Evolutionary conservation across 2,329 filamentous ascomycete species (phyloP), one percentile per base, ranked within the genome.

Genomic region (Colletotrichum gigasporum): DNA sequence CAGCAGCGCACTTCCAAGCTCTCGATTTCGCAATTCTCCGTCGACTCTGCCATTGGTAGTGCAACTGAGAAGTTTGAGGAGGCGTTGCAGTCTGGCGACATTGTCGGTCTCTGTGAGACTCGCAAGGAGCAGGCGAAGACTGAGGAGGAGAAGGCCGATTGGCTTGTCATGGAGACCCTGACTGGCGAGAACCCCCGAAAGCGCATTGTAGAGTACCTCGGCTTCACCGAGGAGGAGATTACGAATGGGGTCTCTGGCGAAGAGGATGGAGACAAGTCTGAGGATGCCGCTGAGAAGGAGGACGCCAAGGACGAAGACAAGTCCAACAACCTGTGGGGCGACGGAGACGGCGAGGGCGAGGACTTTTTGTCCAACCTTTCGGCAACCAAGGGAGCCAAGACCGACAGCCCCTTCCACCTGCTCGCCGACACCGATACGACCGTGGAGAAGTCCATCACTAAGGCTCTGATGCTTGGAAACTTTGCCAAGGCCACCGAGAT

Each of bases 131-230:
- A 89, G 66, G 91, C 94, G 16, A 89, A 88, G 72, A 92, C 89
- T 0, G 94, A 97, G 2, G 93, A 97, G 69, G 96, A 98, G 75
- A 97, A 94, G 82, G 91, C 92, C 4, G 95, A 98, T 77, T 99
- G 96, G 96, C 91, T 91, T 69, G 93, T 98, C 35, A 93, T 99
- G 76, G 90, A 96, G 76, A 96, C 94, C 2, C 79, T 99, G 65
- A 91, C 95, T 50, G 90, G 92, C 3, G 89, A 91, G 28, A 94
- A 95, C 72, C 91, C 94, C n/a, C 89, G 94, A 41, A 91, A 91
- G 75, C 90, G 92, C 74, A 90, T 99, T 61, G 87, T 96, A 20
- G 91, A 96, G 69, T 94, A 96, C 74, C 86, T 99, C 16, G 96
- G 95, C n/a, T 95, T 98, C 77, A 83, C 87, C 28, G 88, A 91